Conservation (phyloP, 1,139 yeast genomes). For the Pichia sp. region DNA sequence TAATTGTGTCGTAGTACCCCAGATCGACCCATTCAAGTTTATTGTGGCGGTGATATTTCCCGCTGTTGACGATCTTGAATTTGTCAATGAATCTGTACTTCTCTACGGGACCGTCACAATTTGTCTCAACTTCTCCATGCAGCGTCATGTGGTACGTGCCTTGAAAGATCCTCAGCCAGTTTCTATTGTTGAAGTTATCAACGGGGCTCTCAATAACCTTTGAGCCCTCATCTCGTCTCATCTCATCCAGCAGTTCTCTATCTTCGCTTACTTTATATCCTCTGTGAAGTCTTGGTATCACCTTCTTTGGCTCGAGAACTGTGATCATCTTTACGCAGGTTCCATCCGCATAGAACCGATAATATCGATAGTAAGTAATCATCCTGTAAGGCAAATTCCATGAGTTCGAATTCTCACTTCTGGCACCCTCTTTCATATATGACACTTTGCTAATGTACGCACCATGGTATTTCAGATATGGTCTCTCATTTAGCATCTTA, state of each 20-base stretch:
- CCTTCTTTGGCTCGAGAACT: conserved; percentile 54
- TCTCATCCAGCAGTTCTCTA: conserved; percentile 7
- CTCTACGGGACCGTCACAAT: conserved; percentile 52
- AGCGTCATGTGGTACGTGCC: conserved; percentile 52
- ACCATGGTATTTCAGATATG: conserved; percentile 74
- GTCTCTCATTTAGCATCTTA: conserved; percentile 47
- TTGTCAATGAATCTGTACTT: conserved; percentile 59
- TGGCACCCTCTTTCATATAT: conserved; percentile 74
- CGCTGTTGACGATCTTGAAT: conserved; percentile 49
- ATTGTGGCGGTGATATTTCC: conserved; percentile 49
- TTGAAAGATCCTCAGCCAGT: conserved; percentile 31
- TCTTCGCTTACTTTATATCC: conserved; percentile 12
- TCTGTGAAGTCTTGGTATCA: conserved; percentile 32
- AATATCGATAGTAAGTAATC: conserved; percentile 81
- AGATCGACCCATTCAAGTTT: conserved; percentile 63
- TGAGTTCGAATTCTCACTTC: conserved; percentile 55
- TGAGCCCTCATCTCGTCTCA: not conserved
- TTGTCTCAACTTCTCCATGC: conserved; percentile 49
- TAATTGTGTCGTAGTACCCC: conserved; percentile 39
- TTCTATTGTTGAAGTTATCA: conserved; percentile 11
- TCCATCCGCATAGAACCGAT: conserved; percentile 78
- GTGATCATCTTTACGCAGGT: conserved; percentile 59
- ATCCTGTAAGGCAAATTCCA: conserved; percentile 74
- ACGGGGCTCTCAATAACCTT: conserved; percentile 5
- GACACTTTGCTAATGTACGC: conserved; percentile 81